Percentiles rank a stretch among this genome's conserved stretches.
Evolutionary conservation across 1,139 yeast genomes (phyloP).

Genomic region (Yamadazyma diospyri): DNA sequence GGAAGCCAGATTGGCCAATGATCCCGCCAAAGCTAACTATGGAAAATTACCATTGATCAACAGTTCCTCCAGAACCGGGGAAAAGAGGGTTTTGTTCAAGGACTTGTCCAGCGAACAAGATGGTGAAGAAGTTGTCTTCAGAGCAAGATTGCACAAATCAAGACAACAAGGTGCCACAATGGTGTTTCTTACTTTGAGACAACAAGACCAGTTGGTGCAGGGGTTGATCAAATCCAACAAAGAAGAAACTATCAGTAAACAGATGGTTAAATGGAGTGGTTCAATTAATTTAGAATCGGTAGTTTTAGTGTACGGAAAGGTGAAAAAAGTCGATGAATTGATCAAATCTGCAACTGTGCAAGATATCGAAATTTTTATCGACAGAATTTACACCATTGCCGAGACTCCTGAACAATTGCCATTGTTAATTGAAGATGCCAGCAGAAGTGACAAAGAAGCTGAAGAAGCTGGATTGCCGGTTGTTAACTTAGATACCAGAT

Average conservation of each 20-base stretch:
- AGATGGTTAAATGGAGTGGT: conserved; percentile 96
- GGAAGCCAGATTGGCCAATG: conserved; percentile 65
- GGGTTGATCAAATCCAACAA: conserved; percentile 69
- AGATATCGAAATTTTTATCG: conserved; percentile 79
- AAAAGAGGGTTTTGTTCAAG: conserved; percentile 53
- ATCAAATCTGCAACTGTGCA: conserved; percentile 90
- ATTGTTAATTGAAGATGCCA: conserved; percentile 91
- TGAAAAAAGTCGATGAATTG: conserved; percentile 79
- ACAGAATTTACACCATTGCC: conserved; percentile 70
- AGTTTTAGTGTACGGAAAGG: conserved; percentile 84
- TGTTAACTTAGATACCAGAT: conserved; percentile 92
- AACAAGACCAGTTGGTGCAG: conserved; percentile 78
- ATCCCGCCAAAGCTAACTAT: conserved; percentile 82
- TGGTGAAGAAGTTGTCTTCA: conserved; percentile 75
- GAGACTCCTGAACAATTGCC: conserved; percentile 94
- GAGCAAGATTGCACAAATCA: conserved; percentile 91
- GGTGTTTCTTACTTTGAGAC: conserved; percentile 88
- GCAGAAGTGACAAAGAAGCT: conserved; percentile 93
- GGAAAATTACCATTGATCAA: conserved; percentile 89
- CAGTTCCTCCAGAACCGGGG: conserved; percentile 63
- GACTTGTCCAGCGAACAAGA: conserved; percentile 62
- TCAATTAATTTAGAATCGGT: conserved; percentile 83
- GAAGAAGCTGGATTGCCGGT: conserved; percentile 88
- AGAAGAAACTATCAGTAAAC: conserved; percentile 70
- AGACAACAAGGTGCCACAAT: conserved; percentile 96